Conservation (phyloP, 176 grass and related monocot genomes). For the Aegilops longissima region DNA sequence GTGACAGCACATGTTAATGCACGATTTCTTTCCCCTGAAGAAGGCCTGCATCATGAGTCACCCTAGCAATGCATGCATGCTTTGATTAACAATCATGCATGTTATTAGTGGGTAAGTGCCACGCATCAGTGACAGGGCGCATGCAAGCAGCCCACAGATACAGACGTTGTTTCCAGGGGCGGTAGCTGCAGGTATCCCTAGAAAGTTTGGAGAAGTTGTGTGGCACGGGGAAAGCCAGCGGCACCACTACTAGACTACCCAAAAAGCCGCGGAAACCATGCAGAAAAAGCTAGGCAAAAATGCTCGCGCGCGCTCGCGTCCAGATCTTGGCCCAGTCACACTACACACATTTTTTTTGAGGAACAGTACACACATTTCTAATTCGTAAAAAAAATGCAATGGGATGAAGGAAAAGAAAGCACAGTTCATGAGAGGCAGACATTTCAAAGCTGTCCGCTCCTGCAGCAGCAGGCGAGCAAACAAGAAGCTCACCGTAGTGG, state of each 20-base stretch:
- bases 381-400: not conserved
- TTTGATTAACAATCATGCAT: not conserved
- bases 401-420: too few relatives aligned
- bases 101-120: not conserved
- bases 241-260: not conserved
- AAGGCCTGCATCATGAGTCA: not conserved
- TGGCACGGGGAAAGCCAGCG: not conserved
- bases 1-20: not conserved
- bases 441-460: not conserved
- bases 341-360: too few relatives aligned
- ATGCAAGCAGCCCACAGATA: constrained; percentile 11
- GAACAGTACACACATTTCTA: not conserved
- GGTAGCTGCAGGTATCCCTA: not conserved
- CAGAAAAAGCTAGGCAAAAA: not conserved
- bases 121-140: not conserved
- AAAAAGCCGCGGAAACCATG: not conserved
- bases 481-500: not conserved
- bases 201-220: not conserved
- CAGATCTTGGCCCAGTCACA: not conserved
- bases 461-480: not conserved
- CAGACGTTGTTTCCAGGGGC: not conserved
- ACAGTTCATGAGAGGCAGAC: too few relatives aligned
- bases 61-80: not conserved
- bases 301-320: not conserved
- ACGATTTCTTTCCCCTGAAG: not conserved